A percentile compares a stretch with the other conserved stretches of the same genome.
phyloP scores from a whole-genome alignment of 2,329 filamentous ascomycete genomes.

The Pseudogymnoascus sp. region DNA sequence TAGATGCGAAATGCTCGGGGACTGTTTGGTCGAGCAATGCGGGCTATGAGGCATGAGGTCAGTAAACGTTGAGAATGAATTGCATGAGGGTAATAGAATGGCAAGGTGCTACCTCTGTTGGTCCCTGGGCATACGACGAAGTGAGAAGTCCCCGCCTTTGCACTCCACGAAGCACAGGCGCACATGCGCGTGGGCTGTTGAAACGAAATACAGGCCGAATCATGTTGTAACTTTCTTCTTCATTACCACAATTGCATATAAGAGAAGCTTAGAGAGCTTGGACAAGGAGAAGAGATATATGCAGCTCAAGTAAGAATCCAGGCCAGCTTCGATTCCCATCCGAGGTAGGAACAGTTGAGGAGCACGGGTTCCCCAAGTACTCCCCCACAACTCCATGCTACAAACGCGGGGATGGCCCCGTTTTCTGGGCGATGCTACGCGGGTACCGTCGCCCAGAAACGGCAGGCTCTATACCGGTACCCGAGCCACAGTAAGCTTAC shows the following conservation, averaged over 20 bases:
- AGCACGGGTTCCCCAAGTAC: background rate
- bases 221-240: background rate
- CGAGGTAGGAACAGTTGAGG: background rate
- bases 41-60: background rate
- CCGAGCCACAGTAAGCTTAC: background rate
- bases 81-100: background rate
- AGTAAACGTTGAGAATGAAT: conserved; percentile 5
- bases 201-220: background rate
- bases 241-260: background rate
- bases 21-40: conserved; percentile 56
- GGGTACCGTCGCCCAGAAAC: background rate
- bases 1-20: conserved; percentile 59
- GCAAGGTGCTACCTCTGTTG: background rate
- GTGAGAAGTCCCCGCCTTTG: conserved; percentile 1
- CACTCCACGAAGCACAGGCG: background rate
- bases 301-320: background rate
- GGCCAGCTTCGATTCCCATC: background rate
- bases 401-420: background rate
- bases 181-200: background rate
- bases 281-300: background rate
- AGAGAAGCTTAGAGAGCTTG: background rate
- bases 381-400: background rate
- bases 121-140: background rate
- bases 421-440: background rate
- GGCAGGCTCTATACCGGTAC: background rate